A percentile compares a stretch with the other conserved stretches of the same genome.
Evolutionary conservation across 2,329 filamentous ascomycete genomes (phyloP).

Genomic region (Exophiala dermatitidis): DNA sequence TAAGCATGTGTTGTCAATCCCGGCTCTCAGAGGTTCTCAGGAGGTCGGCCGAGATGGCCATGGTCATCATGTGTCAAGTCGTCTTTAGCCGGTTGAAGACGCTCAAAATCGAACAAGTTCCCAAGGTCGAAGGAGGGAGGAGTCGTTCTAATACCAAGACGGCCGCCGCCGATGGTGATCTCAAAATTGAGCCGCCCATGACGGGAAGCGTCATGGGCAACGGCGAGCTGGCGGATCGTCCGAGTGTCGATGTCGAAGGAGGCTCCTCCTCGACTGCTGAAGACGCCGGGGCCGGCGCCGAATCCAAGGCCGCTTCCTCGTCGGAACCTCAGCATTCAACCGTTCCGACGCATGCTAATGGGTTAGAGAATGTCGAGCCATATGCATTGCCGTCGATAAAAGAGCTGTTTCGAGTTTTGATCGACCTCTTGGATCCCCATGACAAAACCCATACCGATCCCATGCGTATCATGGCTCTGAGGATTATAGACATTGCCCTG

Average conservation of each 20-base stretch:
- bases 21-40: constrained; percentile 84
- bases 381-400: constrained; percentile 92
- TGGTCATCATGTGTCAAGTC: constrained; percentile 98
- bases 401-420: constrained; percentile 86
- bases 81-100: constrained; percentile 92
- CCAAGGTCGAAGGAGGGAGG: constrained; percentile 25
- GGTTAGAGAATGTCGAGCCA: constrained; percentile 58
- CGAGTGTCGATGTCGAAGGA: constrained; percentile 19
- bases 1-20: constrained; percentile 94
- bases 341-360: constrained; percentile 31
- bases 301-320: constrained; percentile 30
- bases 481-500: constrained; percentile 93
- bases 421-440: constrained; percentile 88
- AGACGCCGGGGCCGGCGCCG: constrained; percentile 12
- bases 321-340: constrained; percentile 32
- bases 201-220: constrained; percentile 53
- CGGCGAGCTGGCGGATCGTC: constrained; percentile 19
- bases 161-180: constrained; percentile 54
- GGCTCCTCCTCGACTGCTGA: constrained; percentile 6
- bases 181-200: constrained; percentile 69
- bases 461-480: constrained; percentile 93
- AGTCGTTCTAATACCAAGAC: constrained; percentile 24
- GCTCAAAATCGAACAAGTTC: constrained; percentile 66
- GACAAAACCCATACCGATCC: constrained; percentile 88
- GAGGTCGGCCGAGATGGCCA: constrained; percentile 82